These are phyloP conservation scores for Calonectria pseudoturangicola DNA, from an alignment of 2,329 filamentous ascomycete genomes.

Conservation along the genomic window DNA sequence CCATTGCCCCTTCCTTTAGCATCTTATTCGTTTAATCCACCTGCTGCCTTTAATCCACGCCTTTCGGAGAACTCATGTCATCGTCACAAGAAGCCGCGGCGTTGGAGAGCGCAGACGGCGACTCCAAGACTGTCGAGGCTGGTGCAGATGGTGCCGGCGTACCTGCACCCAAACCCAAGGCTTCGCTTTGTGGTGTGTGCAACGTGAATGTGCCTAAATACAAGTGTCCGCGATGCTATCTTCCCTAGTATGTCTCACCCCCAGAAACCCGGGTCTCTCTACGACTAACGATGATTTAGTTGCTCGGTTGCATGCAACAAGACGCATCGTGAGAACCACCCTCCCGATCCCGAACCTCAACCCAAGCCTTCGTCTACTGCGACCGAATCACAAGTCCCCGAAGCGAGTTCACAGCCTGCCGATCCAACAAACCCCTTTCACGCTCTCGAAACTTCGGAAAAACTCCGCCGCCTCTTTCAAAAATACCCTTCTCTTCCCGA, in stretches of 20 bases:
- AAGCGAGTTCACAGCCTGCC: slow-evolving; percentile 15
- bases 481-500: slow-evolving; percentile 70
- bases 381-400: slow-evolving; percentile 30
- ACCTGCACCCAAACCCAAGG: slow-evolving; percentile 33
- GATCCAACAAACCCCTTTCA: slow-evolving; percentile 67
- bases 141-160: slow-evolving; percentile 27
- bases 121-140: slow-evolving; percentile 13
- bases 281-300: slow-evolving; percentile 58
- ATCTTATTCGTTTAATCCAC: background rate
- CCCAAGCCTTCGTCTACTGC: slow-evolving; percentile 44
- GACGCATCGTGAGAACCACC: slow-evolving; percentile 70
- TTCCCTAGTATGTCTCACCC: slow-evolving; percentile 72
- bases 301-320: slow-evolving; percentile 77
- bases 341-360: slow-evolving; percentile 61
- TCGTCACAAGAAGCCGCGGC: slow-evolving; percentile 35
- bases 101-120: background rate
- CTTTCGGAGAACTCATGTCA: slow-evolving; percentile 41
- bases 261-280: background rate
- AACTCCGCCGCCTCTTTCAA: slow-evolving; percentile 70
- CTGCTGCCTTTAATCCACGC: background rate
- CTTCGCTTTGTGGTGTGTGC: slow-evolving; percentile 71
- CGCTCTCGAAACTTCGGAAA: slow-evolving; percentile 69
- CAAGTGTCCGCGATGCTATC: slow-evolving; percentile 76
- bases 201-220: slow-evolving; percentile 72
- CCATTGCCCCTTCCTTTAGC: background rate